These are phyloP conservation scores for Sonneratia alba DNA, from an alignment of 345 rosid genomes.

Conservation along the genomic window DNA sequence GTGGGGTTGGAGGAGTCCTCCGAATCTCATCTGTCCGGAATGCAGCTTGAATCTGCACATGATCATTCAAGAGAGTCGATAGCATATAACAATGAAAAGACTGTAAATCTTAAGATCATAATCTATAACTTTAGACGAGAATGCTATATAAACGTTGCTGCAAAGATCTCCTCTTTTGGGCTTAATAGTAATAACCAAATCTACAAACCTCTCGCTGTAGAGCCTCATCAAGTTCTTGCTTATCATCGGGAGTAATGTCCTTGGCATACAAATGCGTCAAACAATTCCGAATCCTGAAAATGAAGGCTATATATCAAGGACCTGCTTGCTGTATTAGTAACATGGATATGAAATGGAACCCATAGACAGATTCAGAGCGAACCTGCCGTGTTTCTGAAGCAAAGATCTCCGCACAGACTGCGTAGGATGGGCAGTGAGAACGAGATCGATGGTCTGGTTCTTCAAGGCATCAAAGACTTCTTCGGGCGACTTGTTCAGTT, in stretches of 20 bases:
- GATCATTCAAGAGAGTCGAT: too few species aligned
- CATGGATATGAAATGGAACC: not conserved
- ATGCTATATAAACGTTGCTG: too few species aligned
- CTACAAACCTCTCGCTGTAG: slow-evolving; percentile 74
- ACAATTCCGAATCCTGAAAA: slow-evolving; percentile 55
- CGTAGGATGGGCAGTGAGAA: slow-evolving; percentile 95
- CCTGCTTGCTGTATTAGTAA: not conserved
- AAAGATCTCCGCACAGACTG: slow-evolving; percentile 92
- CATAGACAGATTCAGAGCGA: slow-evolving; percentile 6
- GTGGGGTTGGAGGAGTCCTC: too few species aligned
- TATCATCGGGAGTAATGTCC: slow-evolving; percentile 93
- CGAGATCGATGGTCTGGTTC: slow-evolving; percentile 93
- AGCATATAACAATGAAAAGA: too few species aligned
- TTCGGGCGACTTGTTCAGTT: slow-evolving; percentile 76
- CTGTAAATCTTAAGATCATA: not conserved
- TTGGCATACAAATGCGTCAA: slow-evolving; percentile 85
- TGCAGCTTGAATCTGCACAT: too few species aligned
- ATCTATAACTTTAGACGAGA: not conserved
- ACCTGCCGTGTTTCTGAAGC: slow-evolving; percentile 97
- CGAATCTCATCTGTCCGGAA: too few species aligned
- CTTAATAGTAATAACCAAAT: not conserved
- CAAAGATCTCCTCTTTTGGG: not conserved
- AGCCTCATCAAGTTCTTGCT: slow-evolving; percentile 98
- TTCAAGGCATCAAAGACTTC: slow-evolving; percentile 89
- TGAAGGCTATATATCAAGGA: slow-evolving; percentile 10